A percentile compares a stretch with the other conserved stretches of the same genome.
Conservation (phyloP, 148 eudicot genomes). For the Salicornia ramosissima region DNA sequence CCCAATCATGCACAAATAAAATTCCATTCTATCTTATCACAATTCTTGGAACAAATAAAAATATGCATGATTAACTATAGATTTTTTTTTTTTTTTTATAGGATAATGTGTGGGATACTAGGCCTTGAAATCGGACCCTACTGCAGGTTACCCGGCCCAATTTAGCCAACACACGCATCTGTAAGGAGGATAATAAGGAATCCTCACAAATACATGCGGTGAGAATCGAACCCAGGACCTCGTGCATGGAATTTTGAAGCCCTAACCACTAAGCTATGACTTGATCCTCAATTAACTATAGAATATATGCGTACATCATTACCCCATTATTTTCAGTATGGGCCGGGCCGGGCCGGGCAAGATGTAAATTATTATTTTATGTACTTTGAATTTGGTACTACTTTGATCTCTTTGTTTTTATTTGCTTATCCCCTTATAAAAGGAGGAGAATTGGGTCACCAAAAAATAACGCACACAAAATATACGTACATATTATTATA, state of each 20-base stretch:
- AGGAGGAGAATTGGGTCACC: neutral
- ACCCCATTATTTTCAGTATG: too few species aligned
- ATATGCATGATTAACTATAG: too few species aligned
- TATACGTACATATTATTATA: neutral
- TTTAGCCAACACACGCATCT: too few species aligned
- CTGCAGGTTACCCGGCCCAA: too few species aligned
- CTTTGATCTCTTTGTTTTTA: neutral
- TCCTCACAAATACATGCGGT: too few species aligned
- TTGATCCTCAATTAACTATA: neutral
- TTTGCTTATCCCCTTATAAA: neutral
- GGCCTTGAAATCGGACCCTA: too few species aligned
- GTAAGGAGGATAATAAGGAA: too few species aligned
- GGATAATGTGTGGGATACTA: too few species aligned
- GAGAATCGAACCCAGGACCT: too few species aligned
- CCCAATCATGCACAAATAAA: conserved; percentile 14
- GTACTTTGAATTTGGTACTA: neutral
- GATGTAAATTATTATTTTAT: neutral
- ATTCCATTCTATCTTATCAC: conserved; percentile 23
- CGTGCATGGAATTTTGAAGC: too few species aligned
- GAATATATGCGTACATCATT: conserved; percentile 3
- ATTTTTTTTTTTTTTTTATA: too few species aligned
- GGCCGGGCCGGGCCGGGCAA: neutral
- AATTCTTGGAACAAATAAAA: conserved; percentile 17
- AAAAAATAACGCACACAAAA: neutral
- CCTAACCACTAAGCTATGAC: too few species aligned